Evolutionary conservation across 345 rosid species (phyloP).

Genomic region (Cardamine chenopodiifolia): DNA sequence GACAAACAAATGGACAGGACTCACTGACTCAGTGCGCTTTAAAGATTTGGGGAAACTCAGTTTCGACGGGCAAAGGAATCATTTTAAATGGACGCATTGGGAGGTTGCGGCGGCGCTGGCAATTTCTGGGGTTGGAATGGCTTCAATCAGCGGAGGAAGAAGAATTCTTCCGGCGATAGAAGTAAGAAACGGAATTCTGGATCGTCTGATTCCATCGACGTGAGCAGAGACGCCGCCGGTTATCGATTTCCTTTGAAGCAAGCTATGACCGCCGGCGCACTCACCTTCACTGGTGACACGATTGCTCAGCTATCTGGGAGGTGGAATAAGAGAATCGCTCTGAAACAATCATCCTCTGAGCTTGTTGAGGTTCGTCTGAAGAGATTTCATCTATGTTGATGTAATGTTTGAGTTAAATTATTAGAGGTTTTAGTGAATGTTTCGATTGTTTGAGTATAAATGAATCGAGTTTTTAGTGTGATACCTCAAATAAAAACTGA

Average conservation of each 20-base stretch:
- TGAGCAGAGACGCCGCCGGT: constrained; percentile 45
- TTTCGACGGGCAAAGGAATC: constrained; percentile 10
- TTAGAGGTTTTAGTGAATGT: constrained; percentile 1
- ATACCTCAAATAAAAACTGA: not conserved
- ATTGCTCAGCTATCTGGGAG: constrained; percentile 67
- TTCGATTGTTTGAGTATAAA: not conserved
- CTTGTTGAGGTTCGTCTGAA: constrained; percentile 36
- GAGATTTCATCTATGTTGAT: not conserved
- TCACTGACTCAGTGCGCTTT: constrained; percentile 4
- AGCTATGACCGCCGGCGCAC: constrained; percentile 75
- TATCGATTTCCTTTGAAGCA: constrained; percentile 79
- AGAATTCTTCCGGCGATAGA: constrained; percentile 33
- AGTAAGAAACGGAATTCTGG: constrained; percentile 49
- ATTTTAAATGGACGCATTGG: constrained; percentile 61
- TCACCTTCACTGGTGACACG: constrained; percentile 78
- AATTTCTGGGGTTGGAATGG: constrained; percentile 66
- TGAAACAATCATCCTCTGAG: constrained; percentile 32
- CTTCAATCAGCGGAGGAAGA: constrained; percentile 37
- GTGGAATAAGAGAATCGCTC: constrained; percentile 47
- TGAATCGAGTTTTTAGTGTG: not conserved
- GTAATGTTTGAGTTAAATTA: not conserved
- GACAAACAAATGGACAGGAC: constrained; percentile 33
- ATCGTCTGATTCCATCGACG: constrained; percentile 55
- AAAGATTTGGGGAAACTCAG: constrained; percentile 21
- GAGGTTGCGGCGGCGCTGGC: constrained; percentile 48